Evolutionary conservation across 306 rosid genomes (phyloP).

Genomic region (Parietaria judaica): DNA sequence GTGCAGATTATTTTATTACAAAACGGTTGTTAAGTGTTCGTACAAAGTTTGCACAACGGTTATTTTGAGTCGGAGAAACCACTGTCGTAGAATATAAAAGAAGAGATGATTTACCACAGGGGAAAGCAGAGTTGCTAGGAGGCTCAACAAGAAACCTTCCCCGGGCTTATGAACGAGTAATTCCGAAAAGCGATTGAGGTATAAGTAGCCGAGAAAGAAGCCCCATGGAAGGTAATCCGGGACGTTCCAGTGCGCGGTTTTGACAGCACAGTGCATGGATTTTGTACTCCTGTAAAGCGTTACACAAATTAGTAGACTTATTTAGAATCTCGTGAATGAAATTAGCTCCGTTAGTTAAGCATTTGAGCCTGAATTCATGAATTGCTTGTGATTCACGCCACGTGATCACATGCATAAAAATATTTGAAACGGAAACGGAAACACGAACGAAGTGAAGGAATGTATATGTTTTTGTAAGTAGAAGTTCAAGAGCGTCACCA

Average conservation of each 20-base stretch:
- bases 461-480: not conserved
- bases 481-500: constrained; percentile 19
- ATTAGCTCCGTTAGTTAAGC: too few relatives aligned
- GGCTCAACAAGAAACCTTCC: constrained; percentile 36
- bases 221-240: constrained; percentile 77
- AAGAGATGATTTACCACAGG: constrained; percentile 34
- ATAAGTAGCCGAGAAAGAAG: constrained; percentile 36
- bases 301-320: not conserved
- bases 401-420: too few relatives aligned
- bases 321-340: too few relatives aligned
- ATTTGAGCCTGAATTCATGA: too few relatives aligned
- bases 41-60: too few relatives aligned
- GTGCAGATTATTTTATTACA: not conserved
- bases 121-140: constrained; percentile 47
- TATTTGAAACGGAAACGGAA: too few relatives aligned
- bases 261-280: constrained; percentile 59
- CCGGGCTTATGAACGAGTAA: constrained; percentile 63
- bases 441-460: too few relatives aligned
- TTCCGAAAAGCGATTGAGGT: constrained; percentile 59
- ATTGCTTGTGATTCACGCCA: too few relatives aligned
- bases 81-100: too few relatives aligned
- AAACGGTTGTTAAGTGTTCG: too few relatives aligned
- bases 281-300: constrained; percentile 31
- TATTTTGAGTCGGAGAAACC: too few relatives aligned
- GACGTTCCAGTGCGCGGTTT: constrained; percentile 42